phyloP scores from a whole-genome alignment of 2,329 filamentous ascomycete species.

The Apiospora phragmitis region DNA sequence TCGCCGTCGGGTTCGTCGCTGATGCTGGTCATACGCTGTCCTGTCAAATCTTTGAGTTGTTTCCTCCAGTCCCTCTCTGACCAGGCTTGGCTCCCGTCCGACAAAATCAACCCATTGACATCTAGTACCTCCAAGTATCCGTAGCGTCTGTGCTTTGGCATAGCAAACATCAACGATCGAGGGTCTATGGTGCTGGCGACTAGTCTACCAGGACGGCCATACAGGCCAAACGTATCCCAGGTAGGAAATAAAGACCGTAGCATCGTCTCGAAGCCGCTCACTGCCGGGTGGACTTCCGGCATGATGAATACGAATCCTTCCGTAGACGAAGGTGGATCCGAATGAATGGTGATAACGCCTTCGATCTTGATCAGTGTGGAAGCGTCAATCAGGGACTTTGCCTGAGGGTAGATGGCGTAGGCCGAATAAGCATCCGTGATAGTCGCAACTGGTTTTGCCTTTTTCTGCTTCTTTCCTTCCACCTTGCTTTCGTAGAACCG shows the following conservation, averaged over 20 bases:
- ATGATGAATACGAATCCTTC: slow-evolving; percentile 98
- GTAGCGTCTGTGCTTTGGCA: slow-evolving; percentile 85
- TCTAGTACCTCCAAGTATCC: slow-evolving; percentile 90
- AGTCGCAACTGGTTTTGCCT: slow-evolving; percentile 84
- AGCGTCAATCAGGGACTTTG: slow-evolving; percentile 89
- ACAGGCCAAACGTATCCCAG: slow-evolving; percentile 89
- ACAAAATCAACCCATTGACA: slow-evolving; percentile 76
- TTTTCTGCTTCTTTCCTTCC: slow-evolving; percentile 84
- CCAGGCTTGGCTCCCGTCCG: slow-evolving; percentile 75
- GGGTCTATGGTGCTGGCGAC: slow-evolving; percentile 85
- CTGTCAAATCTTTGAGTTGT: slow-evolving; percentile 84
- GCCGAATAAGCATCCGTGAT: slow-evolving; percentile 89
- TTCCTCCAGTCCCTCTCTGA: slow-evolving; percentile 87
- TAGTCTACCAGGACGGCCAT: slow-evolving; percentile 83
- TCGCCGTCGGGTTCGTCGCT: slow-evolving; percentile 48
- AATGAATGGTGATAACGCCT: slow-evolving; percentile 85
- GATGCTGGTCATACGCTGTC: slow-evolving; percentile 70
- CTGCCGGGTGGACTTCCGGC: slow-evolving; percentile 90
- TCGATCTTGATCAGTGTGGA: slow-evolving; percentile 95
- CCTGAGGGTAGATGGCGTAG: slow-evolving; percentile 94
- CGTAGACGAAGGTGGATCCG: slow-evolving; percentile 70
- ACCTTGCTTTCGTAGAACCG: slow-evolving; percentile 87
- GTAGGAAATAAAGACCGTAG: slow-evolving; percentile 89
- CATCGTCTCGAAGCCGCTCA: slow-evolving; percentile 94
- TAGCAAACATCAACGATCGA: slow-evolving; percentile 95